These are phyloP conservation scores for Hemileccinum rubropunctum DNA, from an alignment of 768 basidiomycete genomes.

Conservation along the genomic window DNA sequence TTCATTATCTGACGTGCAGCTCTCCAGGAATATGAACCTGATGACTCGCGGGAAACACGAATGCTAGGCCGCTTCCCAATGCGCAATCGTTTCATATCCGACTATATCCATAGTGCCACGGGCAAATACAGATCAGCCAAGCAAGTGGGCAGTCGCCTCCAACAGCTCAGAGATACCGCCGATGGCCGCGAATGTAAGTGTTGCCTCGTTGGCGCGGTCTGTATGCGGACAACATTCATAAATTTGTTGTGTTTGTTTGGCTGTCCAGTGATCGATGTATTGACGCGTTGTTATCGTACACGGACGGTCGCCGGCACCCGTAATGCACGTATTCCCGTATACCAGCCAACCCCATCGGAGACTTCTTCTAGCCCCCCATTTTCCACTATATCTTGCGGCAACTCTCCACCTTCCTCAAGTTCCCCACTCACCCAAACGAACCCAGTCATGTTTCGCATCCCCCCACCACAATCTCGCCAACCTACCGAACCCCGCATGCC, in stretches of 20 bases:
- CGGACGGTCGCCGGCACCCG: constrained; percentile 21
- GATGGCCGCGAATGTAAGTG: constrained; percentile 68
- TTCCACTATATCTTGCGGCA: constrained; percentile 29
- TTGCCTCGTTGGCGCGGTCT: constrained; percentile 18
- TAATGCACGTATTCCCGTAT: constrained; percentile 17
- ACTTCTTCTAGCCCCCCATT: constrained; percentile 15
- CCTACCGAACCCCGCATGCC: constrained; percentile 27
- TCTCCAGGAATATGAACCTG: constrained; percentile 68
- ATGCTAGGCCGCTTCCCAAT: constrained; percentile 74
- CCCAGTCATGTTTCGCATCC: constrained; percentile 20
- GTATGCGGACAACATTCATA: constrained; percentile 27
- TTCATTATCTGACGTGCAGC: constrained; percentile 39
- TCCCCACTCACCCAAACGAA: constrained; percentile 14
- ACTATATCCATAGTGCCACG: constrained; percentile 68
- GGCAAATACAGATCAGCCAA: constrained; percentile 72
- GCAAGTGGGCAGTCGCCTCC: constrained; percentile 78
- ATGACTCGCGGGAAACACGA: constrained; percentile 69
- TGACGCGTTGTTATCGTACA: constrained; percentile 34
- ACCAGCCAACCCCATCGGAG: constrained; percentile 12
- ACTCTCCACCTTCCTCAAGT: constrained; percentile 18
- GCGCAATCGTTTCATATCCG: constrained; percentile 78
- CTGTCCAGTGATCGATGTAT: constrained; percentile 32
- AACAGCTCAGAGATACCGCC: constrained; percentile 73
- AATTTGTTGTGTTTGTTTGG: constrained; percentile 30
- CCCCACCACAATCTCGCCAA: constrained; percentile 21